These are phyloP conservation scores for Talaromyces liani DNA, from an alignment of 495 filamentous ascomycete genomes.

Conservation along the genomic window DNA sequence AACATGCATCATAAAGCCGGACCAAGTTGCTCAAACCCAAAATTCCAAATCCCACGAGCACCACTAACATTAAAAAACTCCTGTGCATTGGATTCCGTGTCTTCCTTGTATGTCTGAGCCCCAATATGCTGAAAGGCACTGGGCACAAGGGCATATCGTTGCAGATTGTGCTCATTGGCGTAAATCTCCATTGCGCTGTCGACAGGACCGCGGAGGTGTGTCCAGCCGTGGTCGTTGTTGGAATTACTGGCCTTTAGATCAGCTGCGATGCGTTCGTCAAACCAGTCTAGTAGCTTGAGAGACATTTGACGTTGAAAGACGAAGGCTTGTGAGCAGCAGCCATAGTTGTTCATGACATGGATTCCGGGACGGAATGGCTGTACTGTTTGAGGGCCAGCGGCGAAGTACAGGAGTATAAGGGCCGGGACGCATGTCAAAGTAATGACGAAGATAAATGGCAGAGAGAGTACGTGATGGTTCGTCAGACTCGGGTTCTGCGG, in stretches of 20 bases:
- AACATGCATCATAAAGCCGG: neutral
- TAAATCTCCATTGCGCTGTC: constrained; percentile 18
- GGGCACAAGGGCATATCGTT: constrained; percentile 20
- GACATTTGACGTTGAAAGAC: constrained; percentile 21
- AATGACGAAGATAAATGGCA: neutral
- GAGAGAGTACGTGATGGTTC: neutral
- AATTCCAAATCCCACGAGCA: constrained; percentile 24
- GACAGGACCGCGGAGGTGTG: constrained; percentile 9
- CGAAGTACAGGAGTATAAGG: neutral
- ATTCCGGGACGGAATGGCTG: constrained; percentile 23
- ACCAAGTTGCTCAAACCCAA: constrained; percentile 17
- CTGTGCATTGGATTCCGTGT: constrained; percentile 7
- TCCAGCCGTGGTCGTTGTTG: neutral
- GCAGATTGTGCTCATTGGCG: constrained; percentile 11
- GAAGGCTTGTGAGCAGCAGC: constrained; percentile 33
- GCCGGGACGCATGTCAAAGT: neutral
- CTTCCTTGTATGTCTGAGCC: constrained; percentile 18
- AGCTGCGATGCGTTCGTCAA: neutral
- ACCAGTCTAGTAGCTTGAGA: neutral
- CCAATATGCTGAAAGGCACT: constrained; percentile 26
- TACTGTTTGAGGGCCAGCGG: neutral
- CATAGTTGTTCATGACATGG: constrained; percentile 25
- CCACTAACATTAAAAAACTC: constrained; percentile 15
- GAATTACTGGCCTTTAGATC: neutral
- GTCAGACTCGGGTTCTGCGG: neutral